A percentile compares a stretch with the other conserved stretches of the same genome.
These are phyloP conservation scores for Pseudomonodictys pantanalensis DNA, from an alignment of 495 filamentous ascomycete species.

Conservation along the genomic window DNA sequence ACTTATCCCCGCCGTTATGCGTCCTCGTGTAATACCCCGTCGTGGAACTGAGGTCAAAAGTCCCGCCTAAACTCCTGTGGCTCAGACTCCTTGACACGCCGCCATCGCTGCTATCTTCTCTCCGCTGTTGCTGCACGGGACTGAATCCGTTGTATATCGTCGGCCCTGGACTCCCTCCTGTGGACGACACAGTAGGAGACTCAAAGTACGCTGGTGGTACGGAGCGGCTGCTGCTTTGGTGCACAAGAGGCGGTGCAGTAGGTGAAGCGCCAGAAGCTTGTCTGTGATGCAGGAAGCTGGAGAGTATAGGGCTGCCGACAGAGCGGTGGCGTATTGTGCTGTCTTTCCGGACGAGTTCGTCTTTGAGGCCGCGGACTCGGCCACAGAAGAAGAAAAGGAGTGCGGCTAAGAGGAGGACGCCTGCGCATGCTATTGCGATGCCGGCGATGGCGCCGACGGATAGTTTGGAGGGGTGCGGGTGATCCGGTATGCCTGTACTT, in stretches of 20 bases:
- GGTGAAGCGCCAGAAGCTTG: no score
- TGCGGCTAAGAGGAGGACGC: conserved; percentile 27
- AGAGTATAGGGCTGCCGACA: no score
- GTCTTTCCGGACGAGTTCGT: conserved; percentile 18
- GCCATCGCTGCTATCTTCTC: not conserved
- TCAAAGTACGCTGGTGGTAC: no score
- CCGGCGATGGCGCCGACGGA: conserved; percentile 47
- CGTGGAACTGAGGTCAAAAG: not conserved
- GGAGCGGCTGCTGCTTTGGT: no score
- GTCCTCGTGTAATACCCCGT: conserved; percentile 1
- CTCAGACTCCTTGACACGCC: not conserved
- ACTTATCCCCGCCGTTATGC: not conserved
- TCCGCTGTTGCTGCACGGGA: no score
- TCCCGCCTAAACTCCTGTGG: conserved; percentile 9
- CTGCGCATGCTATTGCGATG: conserved; percentile 40
- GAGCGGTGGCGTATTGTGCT: conserved; percentile 1
- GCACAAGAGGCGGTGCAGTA: no score
- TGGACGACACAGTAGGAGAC: no score
- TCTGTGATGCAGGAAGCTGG: no score
- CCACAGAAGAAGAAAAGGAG: conserved; percentile 27
- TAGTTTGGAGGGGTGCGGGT: conserved; percentile 21
- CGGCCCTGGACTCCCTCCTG: no score
- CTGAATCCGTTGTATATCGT: no score
- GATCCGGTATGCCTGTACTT: no score
- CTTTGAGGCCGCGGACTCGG: conserved; percentile 3